These are phyloP conservation scores for Chaetomium fimeti DNA, from an alignment of 495 filamentous ascomycete species.

Conservation along the genomic window DNA sequence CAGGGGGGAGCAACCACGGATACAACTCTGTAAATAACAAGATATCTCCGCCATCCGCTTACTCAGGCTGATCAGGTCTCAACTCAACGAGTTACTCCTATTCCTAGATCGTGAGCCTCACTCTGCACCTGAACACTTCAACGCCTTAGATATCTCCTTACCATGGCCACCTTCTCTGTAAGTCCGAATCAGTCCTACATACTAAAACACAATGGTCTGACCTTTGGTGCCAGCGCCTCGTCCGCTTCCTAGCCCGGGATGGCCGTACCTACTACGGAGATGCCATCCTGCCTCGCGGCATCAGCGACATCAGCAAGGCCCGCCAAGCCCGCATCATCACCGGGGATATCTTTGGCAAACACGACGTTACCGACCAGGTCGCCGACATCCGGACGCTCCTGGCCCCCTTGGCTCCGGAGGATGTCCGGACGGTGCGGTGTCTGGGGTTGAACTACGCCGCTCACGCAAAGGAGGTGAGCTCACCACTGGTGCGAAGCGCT, in stretches of 20 bases:
- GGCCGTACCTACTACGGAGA: slow-evolving; percentile 80
- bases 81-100: neutral
- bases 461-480: slow-evolving; percentile 67
- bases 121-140: neutral
- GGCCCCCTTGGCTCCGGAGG: slow-evolving; percentile 63
- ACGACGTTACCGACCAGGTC: slow-evolving; percentile 68
- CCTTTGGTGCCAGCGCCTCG: slow-evolving; percentile 56
- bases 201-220: neutral
- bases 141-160: neutral
- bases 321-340: slow-evolving; percentile 66
- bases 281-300: slow-evolving; percentile 67
- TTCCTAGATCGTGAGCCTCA: neutral
- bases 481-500: neutral
- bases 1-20: neutral
- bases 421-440: slow-evolving; percentile 74
- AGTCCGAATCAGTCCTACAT: slow-evolving; percentile 11
- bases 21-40: neutral
- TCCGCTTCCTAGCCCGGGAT: slow-evolving; percentile 76
- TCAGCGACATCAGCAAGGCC: slow-evolving; percentile 64
- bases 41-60: slow-evolving; percentile 13
- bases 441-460: slow-evolving; percentile 79
- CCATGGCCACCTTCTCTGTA: slow-evolving; percentile 46
- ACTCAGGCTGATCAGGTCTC: neutral
- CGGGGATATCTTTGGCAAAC: slow-evolving; percentile 70
- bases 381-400: slow-evolving; percentile 66